Base-by-base conservation (phyloP, 2,329 filamentous ascomycete species). In the Aureobasidium pullulans region DNA sequence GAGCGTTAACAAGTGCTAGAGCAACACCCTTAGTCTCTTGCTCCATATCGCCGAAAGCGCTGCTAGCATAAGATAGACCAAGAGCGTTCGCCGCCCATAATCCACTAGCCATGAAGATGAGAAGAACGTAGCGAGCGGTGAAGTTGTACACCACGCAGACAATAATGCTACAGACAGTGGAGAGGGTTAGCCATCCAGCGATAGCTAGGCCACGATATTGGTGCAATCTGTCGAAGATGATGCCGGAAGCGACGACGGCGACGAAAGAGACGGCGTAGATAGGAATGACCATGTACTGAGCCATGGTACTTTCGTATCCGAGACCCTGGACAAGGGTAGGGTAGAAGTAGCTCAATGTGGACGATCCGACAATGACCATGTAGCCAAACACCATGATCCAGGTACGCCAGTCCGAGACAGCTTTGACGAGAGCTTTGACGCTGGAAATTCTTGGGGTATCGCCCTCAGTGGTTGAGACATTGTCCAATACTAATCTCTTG, bases 51-150 rank as follows among this genome's bases (percentile, higher is more conserved):
- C 74, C 75, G 64, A 84, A 82, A 0, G 78, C 79, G 0, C 78
- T 77, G 3, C 79, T 78, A 0, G 78, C 78, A 60, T 79, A 83
- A 0, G 79, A 75, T 16, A 84, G 71, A 0, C 76, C 73, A 2
- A 79, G 72, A 0, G 76, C 79, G 64, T 84, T 83, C 1, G 77
- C 76, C 0, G 77, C 72, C 80, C 79, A 83, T 0, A 83, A 71
- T 0, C 79, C 81, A 1, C 78, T 76, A 0, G 80, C 79, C 79
- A 83, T 81, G 59, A 84, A 71, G 1, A 83, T 78, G 0, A 84
- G 73, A 1, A 84, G 71, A 0, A 73, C 79, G 62, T 84, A 84
- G 5, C 81, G 74, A 0, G 78, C 80, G 0, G 72, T 79, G 67
- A 77, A 79, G 66, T 79, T 69, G 67, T 81, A 81, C 3, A 82